Base-by-base conservation (phyloP, 2,329 filamentous ascomycete genomes). In the Aspergillus sp. region DNA sequence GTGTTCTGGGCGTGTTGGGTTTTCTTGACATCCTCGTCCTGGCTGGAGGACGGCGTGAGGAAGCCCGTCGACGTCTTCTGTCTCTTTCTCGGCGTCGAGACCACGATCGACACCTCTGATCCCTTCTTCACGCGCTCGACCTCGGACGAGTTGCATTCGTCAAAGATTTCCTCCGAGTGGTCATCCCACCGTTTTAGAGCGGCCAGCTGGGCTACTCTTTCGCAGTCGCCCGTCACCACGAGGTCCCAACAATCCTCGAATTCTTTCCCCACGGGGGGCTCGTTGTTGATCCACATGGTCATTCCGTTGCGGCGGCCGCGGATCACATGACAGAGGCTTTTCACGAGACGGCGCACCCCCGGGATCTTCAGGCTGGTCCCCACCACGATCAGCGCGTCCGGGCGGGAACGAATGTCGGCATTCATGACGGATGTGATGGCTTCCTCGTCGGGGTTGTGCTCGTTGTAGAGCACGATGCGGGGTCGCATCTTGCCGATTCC, bases 341-440 rank as follows among this genome's bases (percentile, higher is more conserved):
- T 90, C 59, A 94, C 92, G 58, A 99, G 89, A 56, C 93, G 86
- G 62, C 91, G 87, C 49, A 97, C 92, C 9, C 95, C 95, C 0
- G 94, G 94, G 53, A 99, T 93, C 73, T 98, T 98, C 67, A 99
- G 80, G 59, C 91, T 97, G 2, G 95, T 99, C 55, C 95, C 95
- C 9, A 96, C 95, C 29, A 99, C 95, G 66, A 99, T 87, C 26
- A 99, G 85, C 18, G 93, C 93, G 74, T 98, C 95, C 0, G 95
- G 94, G 42, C 92, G 85, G 47, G 89, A 85, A 61, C 92, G 90
- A 59, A 98, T 80, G 73, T 99, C 95, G 4, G 93, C 89, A 65
- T 87, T 87, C 54, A 93, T 92, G 46, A 96, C 93, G 22, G 91
- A 91, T 49, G 94, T 93, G 73, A 99, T 99, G 14, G 95, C 94